Percentiles rank a stretch among this genome's conserved stretches.
Evolutionary conservation across 192 early-diverging fungal species (phyloP).

Genomic region (Backusella mclennaniae): DNA sequence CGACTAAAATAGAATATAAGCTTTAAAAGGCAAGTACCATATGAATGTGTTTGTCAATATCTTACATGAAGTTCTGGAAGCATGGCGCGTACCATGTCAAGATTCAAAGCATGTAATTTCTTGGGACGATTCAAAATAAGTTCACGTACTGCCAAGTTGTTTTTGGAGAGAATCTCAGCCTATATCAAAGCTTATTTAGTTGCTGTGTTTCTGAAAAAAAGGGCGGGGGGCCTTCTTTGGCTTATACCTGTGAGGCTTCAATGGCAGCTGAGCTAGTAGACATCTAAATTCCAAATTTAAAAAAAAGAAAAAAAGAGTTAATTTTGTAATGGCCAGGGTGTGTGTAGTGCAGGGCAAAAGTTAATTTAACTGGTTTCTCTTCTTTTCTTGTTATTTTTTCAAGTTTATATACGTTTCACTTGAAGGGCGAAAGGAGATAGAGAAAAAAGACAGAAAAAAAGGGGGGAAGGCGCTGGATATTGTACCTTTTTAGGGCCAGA

Average conservation of each 20-base stretch:
- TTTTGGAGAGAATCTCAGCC: constrained; percentile 14
- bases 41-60: background rate
- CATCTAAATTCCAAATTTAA: background rate
- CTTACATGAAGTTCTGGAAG: constrained; percentile 72
- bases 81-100: constrained; percentile 83
- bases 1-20: constrained; percentile 43
- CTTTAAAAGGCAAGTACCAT: background rate
- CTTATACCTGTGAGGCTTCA: constrained; percentile 11
- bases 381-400: background rate
- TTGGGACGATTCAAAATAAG: constrained; percentile 74
- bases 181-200: background rate
- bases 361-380: background rate
- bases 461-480: background rate
- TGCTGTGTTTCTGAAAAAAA: background rate
- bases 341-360: background rate
- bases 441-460: background rate
- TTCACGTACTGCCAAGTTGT: constrained; percentile 7
- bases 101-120: constrained; percentile 82
- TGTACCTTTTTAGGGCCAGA: constrained; percentile 2
- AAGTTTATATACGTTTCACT: background rate
- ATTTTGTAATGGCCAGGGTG: background rate
- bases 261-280: background rate
- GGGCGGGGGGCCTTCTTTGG: background rate
- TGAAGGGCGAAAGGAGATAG: background rate
- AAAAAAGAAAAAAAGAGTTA: background rate